Percentiles rank a stretch among this genome's conserved stretches.
These are phyloP conservation scores for Lactarius hengduanensis DNA, from an alignment of 768 basidiomycete species.

Conservation along the genomic window DNA sequence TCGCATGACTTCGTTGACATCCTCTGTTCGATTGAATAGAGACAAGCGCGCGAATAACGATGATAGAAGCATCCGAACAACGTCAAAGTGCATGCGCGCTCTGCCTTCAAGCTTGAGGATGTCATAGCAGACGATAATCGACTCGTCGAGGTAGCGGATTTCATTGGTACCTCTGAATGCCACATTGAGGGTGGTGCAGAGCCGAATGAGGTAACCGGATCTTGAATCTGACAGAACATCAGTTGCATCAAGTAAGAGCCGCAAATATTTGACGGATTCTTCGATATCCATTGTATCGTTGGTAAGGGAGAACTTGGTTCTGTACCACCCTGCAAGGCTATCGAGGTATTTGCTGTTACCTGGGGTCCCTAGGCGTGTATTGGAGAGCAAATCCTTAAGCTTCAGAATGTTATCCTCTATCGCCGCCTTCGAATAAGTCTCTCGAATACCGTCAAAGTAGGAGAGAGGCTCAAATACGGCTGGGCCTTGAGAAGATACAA, in stretches of 20 bases:
- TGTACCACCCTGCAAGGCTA: background rate
- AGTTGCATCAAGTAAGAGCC: background rate
- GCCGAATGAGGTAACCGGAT: too few species aligned
- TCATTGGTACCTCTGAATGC: background rate
- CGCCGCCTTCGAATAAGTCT: background rate
- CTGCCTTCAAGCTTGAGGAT: background rate
- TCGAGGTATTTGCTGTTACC: background rate
- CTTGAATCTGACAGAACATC: background rate
- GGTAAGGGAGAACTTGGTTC: background rate
- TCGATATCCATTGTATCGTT: background rate
- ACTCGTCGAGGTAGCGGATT: background rate
- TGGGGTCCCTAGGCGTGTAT: background rate
- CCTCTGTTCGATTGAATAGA: background rate
- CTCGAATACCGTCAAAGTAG: too few species aligned
- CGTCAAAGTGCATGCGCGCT: background rate
- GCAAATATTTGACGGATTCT: slow-evolving; percentile 1
- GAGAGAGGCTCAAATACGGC: background rate
- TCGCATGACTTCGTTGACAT: background rate
- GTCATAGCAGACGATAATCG: background rate
- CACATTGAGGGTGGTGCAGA: too few species aligned
- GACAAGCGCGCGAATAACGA: background rate
- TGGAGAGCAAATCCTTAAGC: background rate
- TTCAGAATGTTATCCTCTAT: background rate
- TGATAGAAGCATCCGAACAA: background rate
- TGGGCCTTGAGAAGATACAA: background rate